These are phyloP conservation scores for Conticribra guillardii DNA, from an alignment of 108 stramenopile genomes.

Conservation along the genomic window DNA sequence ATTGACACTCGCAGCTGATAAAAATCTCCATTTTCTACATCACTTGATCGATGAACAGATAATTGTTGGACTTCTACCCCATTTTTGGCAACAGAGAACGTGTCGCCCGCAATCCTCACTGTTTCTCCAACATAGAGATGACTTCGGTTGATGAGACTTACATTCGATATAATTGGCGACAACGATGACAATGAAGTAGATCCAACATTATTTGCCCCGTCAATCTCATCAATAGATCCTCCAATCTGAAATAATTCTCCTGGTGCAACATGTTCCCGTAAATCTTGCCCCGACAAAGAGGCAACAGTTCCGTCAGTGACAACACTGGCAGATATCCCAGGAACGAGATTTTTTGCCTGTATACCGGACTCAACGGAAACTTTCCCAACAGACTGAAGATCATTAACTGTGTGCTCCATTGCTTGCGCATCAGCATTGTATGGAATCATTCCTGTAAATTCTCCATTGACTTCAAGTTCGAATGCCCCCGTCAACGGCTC, in stretches of 20 bases:
- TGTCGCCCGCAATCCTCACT: slow-evolving; percentile 55
- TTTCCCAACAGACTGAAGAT: slow-evolving; percentile 58
- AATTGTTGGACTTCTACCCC: slow-evolving; percentile 70
- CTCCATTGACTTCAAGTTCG: slow-evolving; percentile 37
- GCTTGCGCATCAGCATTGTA: slow-evolving; percentile 52
- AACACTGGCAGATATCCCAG: slow-evolving; percentile 54
- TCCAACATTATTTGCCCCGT: slow-evolving; percentile 57
- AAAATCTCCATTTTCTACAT: slow-evolving; percentile 31
- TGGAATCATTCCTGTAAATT: slow-evolving; percentile 49
- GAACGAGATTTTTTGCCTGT: slow-evolving; percentile 47
- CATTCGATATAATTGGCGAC: slow-evolving; percentile 42
- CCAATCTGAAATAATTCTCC: slow-evolving; percentile 71
- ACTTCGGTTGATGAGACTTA: slow-evolving; percentile 31
- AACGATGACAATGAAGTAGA: slow-evolving; percentile 18
- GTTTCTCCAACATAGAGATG: slow-evolving; percentile 52
- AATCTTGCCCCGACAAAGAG: slow-evolving; percentile 45
- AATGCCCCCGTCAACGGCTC: slow-evolving; percentile 47
- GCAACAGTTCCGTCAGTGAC: slow-evolving; percentile 46
- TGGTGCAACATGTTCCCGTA: slow-evolving; percentile 61
- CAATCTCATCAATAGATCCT: slow-evolving; percentile 44
- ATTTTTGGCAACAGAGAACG: slow-evolving; percentile 49
- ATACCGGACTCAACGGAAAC: slow-evolving; percentile 50
- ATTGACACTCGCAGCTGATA: slow-evolving; percentile 45
- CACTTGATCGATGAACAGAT: slow-evolving; percentile 46
- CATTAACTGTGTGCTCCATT: slow-evolving; percentile 61